phyloP scores from a whole-genome alignment of 257 asterid genomes.

The Nicotiana undulata region DNA sequence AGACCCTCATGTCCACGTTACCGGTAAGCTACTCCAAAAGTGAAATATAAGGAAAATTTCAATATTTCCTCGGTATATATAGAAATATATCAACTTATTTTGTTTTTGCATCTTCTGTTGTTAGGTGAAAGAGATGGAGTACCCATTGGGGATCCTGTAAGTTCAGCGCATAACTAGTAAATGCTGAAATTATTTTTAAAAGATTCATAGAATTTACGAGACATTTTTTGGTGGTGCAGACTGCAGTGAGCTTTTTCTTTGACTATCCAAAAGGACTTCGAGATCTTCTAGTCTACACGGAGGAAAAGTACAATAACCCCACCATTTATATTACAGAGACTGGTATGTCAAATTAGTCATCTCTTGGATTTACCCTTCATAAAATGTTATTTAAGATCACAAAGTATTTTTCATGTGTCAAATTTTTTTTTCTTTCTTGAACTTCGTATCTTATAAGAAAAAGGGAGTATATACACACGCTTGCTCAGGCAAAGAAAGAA shows the following conservation, averaged over 20 bases:
- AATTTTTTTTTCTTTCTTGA: no score
- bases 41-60: no score
- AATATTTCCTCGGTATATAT: neutral
- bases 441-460: no score
- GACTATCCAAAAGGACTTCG: constrained; percentile 41
- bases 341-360: constrained; percentile 12
- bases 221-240: constrained; percentile 23
- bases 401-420: neutral
- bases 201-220: constrained; percentile 20
- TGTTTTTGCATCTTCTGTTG: neutral
- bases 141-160: neutral
- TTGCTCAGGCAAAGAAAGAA: no score
- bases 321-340: constrained; percentile 40
- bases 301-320: constrained; percentile 29
- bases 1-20: neutral
- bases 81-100: neutral
- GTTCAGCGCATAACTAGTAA: neutral
- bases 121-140: neutral
- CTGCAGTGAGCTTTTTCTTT: constrained; percentile 25
- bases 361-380: no score
- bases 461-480: neutral
- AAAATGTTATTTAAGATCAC: neutral
- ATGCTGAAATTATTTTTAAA: neutral
- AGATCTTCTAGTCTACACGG: constrained; percentile 18
- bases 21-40: neutral